Conservation (phyloP, 768 basidiomycete species). For the Russula griseocarnosa region DNA sequence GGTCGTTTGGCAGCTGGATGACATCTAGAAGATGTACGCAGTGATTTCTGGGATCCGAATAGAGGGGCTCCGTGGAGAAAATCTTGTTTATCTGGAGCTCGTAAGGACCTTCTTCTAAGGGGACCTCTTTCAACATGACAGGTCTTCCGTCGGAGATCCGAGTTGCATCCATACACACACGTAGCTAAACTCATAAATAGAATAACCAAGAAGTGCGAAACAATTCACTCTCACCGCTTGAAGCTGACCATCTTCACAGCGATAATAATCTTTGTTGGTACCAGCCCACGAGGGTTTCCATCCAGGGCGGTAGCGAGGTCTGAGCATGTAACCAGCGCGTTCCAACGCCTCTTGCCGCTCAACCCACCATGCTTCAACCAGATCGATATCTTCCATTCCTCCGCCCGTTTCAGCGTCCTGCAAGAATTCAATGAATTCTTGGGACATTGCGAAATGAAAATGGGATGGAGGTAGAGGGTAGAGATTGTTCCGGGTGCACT, state of each 20-base stretch:
- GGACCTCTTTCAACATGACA: conserved; percentile 15
- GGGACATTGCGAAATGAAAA: no score
- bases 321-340: background rate
- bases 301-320: background rate
- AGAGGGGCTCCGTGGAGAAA: conserved; percentile 24
- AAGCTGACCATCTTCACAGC: no score
- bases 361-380: background rate
- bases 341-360: conserved; percentile 4
- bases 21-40: conserved; percentile 31
- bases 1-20: conserved; percentile 25
- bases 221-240: no score
- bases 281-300: conserved; percentile 7
- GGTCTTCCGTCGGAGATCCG: conserved; percentile 6
- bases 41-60: conserved; percentile 32
- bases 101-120: conserved; percentile 1
- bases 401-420: no score
- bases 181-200: no score
- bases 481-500: no score
- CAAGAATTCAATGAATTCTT: no score
- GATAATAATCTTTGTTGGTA: no score
- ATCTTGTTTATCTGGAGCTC: conserved; percentile 15
- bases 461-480: no score
- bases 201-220: no score
- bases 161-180: background rate
- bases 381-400: no score